These are phyloP conservation scores for Eleusine coracana DNA, from an alignment of 176 grass and related monocot species.

Conservation along the genomic window DNA sequence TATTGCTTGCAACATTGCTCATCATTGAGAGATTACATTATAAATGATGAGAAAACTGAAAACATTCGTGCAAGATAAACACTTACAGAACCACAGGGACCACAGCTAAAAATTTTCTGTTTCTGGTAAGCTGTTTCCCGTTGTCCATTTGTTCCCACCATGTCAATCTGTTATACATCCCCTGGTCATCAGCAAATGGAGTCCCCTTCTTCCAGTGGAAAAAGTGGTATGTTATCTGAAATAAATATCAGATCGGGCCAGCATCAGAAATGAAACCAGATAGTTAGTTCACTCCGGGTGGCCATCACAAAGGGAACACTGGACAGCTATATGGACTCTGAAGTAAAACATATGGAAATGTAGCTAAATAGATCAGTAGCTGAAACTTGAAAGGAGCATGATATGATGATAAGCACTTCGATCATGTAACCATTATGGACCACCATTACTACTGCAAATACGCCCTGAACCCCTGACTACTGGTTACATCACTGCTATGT, in stretches of 20 bases:
- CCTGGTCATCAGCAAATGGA: conserved; percentile 88
- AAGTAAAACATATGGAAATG: not conserved
- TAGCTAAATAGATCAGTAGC: not conserved
- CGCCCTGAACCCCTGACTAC: not conserved
- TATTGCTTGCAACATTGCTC: not conserved
- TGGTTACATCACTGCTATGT: not conserved
- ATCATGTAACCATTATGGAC: not conserved
- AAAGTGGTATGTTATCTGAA: conserved; percentile 93
- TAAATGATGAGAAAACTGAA: not conserved
- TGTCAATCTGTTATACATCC: conserved; percentile 79
- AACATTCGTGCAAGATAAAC: not conserved
- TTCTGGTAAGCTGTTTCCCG: conserved; percentile 91
- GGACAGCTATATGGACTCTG: not conserved
- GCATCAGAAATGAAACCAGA: not conserved
- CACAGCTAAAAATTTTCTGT: conserved; percentile 80
- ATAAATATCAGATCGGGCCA: conserved; percentile 26
- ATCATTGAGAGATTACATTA: not conserved
- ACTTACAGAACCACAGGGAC: conserved; percentile 86
- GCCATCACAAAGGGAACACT: not conserved
- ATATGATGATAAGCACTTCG: not conserved
- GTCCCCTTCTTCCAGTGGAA: conserved; percentile 98
- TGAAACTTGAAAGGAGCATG: not conserved
- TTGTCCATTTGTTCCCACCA: conserved; percentile 98
- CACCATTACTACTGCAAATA: not conserved
- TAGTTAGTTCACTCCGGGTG: not conserved